Evolutionary conservation across 2,329 filamentous ascomycete species (phyloP), one percentile per base, ranked within the genome.

Genomic region (Paracorniculantispora psalliotae): DNA sequence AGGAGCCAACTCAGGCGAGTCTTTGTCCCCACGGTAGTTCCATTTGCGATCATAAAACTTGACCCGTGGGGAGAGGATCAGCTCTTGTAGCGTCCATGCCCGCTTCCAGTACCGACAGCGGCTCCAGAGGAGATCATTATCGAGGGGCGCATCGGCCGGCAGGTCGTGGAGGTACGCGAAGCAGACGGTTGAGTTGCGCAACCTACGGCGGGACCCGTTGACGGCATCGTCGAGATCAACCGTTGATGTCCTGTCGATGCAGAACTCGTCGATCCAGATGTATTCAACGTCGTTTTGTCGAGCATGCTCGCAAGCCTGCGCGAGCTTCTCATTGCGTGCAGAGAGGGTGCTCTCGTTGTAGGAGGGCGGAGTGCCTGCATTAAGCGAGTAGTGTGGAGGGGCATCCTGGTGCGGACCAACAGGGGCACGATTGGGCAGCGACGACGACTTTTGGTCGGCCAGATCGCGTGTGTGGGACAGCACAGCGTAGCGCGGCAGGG

Each of bases 1-100:
- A 15, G 25, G 8, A 2, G 58, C 25, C 10, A 60, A n/a, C 23
- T 19, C 46, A 4, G 58, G 43, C 12, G 33, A 49, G 58, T 30
- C 19, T 46, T 60, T 60, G 37, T 33, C 37, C 35, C 58, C 58
- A 7, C 58, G 26, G 25, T 49, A 51, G 46, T 50, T 44, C 58
- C 58, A 60, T 15, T 19, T 17, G 12, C n/a, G 21, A n/a, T 60
- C 58, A 37, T 51, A 60, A 33, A 60, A 60, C 10, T 33, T 23
- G 9, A 60, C 58, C 17, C 51, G 33, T 1, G 33, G 51, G 5
- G 58, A 19, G 12, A 60, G 25, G 28, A 60, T 30, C 15, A 56
- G 58, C 58, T 60, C 58, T 28, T 60, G 58, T 21, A 60, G 26
- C 3, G 58, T 56, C 58, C 58, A 60, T 0, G 58, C n/a, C 2